These are phyloP conservation scores for Alternaria novae-zelandiae DNA, from an alignment of 2,329 filamentous ascomycete genomes.

Conservation along the genomic window DNA sequence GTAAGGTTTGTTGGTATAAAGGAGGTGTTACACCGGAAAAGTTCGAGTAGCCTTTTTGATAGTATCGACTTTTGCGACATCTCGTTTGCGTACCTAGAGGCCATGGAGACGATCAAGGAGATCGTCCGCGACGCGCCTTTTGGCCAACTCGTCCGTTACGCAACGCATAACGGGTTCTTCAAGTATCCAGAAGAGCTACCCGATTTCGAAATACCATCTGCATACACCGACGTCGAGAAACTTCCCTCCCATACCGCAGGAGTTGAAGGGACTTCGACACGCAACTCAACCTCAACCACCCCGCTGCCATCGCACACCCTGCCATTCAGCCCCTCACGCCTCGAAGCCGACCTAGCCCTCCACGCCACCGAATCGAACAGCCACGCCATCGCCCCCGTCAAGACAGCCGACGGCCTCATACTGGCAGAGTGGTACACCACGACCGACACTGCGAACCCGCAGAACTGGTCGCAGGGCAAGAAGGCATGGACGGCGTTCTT, in stretches of 20 bases:
- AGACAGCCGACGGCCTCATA: conserved; percentile 46
- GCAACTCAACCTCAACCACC: neutral
- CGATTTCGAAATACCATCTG: conserved; percentile 60
- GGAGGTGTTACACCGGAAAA: neutral
- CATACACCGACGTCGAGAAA: conserved; percentile 35
- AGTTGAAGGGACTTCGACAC: too few species aligned
- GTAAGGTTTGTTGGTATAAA: neutral
- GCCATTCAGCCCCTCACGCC: neutral
- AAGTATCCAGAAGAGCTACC: conserved; percentile 66
- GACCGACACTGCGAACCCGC: conserved; percentile 48
- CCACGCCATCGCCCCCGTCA: conserved; percentile 44
- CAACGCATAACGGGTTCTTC: conserved; percentile 60
- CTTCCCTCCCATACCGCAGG: neutral
- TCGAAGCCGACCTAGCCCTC: neutral
- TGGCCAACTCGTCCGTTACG: conserved; percentile 64
- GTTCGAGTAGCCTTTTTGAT: accelerated
- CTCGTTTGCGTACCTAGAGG: too few species aligned
- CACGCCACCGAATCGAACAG: conserved; percentile 36
- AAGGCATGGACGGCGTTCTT: conserved; percentile 46
- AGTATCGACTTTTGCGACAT: neutral
- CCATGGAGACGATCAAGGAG: neutral
- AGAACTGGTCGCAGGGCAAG: conserved; percentile 48
- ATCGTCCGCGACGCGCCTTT: conserved; percentile 63
- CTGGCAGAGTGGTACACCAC: conserved; percentile 55
- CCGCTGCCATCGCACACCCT: neutral